phyloP scores from a whole-genome alignment of 2,329 filamentous ascomycete species.

The Hypoxylon rubiginosum region DNA sequence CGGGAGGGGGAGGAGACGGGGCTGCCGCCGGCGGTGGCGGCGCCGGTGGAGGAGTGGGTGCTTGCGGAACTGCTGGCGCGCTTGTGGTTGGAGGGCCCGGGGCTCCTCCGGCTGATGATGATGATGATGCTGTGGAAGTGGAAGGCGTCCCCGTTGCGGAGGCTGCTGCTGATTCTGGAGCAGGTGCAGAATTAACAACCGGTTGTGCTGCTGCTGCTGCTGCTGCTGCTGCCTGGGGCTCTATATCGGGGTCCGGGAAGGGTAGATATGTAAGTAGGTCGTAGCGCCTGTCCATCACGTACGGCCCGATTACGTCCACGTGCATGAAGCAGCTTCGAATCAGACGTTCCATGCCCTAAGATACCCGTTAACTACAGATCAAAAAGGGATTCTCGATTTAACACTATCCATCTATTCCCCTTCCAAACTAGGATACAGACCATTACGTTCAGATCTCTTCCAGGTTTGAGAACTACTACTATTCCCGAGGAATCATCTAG shows the following conservation, averaged over 20 bases:
- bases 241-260: slow-evolving; percentile 52
- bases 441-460: background rate
- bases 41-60: slow-evolving; percentile 19
- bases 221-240: background rate
- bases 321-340: slow-evolving; percentile 69
- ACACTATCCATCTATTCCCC: background rate
- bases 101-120: background rate
- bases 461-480: background rate
- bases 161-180: background rate
- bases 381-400: slow-evolving; percentile 5
- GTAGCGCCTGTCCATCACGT: slow-evolving; percentile 67
- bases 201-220: too few relatives aligned
- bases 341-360: slow-evolving; percentile 69
- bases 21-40: slow-evolving; percentile 9
- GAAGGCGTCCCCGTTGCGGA: background rate
- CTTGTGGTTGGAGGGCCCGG: background rate
- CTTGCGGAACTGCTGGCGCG: slow-evolving; percentile 5
- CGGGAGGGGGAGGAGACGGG: slow-evolving; percentile 7
- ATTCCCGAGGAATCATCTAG: background rate
- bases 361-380: slow-evolving; percentile 4
- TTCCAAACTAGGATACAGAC: background rate
- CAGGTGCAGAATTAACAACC: background rate
- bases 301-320: slow-evolving; percentile 65
- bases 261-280: slow-evolving; percentile 62
- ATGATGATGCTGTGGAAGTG: slow-evolving; percentile 8